phyloP scores from a whole-genome alignment of 2,329 filamentous ascomycete genomes.

The Diaporthe amygdali region DNA sequence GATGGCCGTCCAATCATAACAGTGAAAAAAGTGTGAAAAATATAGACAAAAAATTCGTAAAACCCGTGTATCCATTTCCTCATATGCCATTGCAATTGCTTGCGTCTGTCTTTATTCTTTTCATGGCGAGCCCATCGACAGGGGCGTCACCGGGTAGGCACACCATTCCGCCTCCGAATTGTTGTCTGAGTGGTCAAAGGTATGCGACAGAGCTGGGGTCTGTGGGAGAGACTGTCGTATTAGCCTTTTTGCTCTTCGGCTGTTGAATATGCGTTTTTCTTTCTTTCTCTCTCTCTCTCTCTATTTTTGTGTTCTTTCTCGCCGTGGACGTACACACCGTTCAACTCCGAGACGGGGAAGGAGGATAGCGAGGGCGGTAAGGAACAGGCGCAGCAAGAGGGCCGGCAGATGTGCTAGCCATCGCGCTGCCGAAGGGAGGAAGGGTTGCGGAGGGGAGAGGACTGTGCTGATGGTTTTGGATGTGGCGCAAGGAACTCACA shows the following conservation, averaged over 20 bases:
- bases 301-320: slow-evolving; percentile 7
- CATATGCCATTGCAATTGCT: not conserved
- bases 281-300: slow-evolving; percentile 21
- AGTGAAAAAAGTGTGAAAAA: not conserved
- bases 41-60: slow-evolving; percentile 9
- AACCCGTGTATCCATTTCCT: not conserved
- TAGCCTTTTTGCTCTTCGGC: slow-evolving; percentile 43
- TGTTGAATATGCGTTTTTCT: slow-evolving; percentile 2
- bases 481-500: slow-evolving; percentile 68
- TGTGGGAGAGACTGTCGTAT: slow-evolving; percentile 50
- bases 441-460: slow-evolving; percentile 32
- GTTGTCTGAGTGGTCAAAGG: slow-evolving; percentile 70
- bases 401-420: slow-evolving; percentile 19
- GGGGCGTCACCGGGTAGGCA: slow-evolving; percentile 72
- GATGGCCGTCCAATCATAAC: slow-evolving; percentile 11
- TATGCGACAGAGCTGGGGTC: slow-evolving; percentile 80
- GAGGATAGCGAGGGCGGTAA: slow-evolving; percentile 27
- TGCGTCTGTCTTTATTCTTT: slow-evolving; percentile 13
- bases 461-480: slow-evolving; percentile 37
- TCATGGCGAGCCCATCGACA: slow-evolving; percentile 59
- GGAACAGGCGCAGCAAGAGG: slow-evolving; percentile 27
- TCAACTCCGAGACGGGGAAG: slow-evolving; percentile 23
- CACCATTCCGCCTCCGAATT: slow-evolving; percentile 65
- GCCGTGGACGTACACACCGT: slow-evolving; percentile 4
- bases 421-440: slow-evolving; percentile 27